phyloP scores from a whole-genome alignment of 1,139 yeast genomes.

The Kurtzmaniella quercitrusa region DNA sequence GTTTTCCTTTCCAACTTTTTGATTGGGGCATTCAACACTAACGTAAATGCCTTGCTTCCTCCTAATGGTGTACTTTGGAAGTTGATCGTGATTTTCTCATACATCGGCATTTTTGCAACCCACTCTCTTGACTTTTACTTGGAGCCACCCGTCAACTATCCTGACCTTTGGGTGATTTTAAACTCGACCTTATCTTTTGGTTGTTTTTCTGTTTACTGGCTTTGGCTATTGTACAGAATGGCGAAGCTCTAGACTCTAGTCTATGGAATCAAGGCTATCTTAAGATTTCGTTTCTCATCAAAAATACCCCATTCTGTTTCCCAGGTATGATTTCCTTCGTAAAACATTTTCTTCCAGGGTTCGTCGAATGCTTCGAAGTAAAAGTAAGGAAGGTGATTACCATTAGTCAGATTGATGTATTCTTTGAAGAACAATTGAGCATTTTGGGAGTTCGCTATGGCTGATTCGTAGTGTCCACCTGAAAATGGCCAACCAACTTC shows the following conservation, averaged over 20 bases:
- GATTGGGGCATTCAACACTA: constrained; percentile 49
- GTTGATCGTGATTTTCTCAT: constrained; percentile 53
- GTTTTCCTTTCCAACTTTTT: constrained; percentile 78
- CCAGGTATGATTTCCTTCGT: constrained; percentile 49
- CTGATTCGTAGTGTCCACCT: constrained; percentile 47
- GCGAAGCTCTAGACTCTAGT: constrained; percentile 11
- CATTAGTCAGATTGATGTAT: constrained; percentile 49
- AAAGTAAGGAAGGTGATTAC: constrained; percentile 46
- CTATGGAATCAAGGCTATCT: neutral
- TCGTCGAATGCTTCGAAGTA: constrained; percentile 73
- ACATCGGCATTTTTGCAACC: constrained; percentile 47
- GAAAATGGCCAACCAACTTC: constrained; percentile 73
- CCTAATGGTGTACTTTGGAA: constrained; percentile 49
- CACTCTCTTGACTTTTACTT: constrained; percentile 53
- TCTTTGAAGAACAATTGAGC: constrained; percentile 46
- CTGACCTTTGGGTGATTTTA: constrained; percentile 82
- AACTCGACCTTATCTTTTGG: constrained; percentile 73
- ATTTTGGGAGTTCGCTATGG: constrained; percentile 45
- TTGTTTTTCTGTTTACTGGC: constrained; percentile 71
- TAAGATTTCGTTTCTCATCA: constrained; percentile 39
- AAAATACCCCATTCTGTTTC: constrained; percentile 74
- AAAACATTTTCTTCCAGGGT: constrained; percentile 60
- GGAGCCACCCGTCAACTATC: constrained; percentile 57
- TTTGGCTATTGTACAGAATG: constrained; percentile 64
- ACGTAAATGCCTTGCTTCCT: constrained; percentile 35